These are phyloP conservation scores for Dictyostelium brefeldianum DNA, from an alignment of 78 protist species.

Conservation along the genomic window DNA sequence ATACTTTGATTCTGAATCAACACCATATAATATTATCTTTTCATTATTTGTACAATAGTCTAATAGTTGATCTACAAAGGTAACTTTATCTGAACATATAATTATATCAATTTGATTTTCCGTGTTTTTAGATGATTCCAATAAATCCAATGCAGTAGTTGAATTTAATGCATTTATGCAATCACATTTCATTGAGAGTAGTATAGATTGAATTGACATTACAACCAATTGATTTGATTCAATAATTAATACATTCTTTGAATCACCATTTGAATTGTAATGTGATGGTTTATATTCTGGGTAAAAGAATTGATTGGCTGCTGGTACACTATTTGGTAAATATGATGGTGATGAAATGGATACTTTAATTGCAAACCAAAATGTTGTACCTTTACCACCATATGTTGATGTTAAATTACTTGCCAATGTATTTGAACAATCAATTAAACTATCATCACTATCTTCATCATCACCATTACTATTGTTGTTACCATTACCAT, in stretches of 20 bases:
- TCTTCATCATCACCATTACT: constrained; percentile 31
- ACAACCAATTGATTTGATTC: constrained; percentile 28
- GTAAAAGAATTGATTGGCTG: constrained; percentile 62
- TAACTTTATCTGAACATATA: background rate
- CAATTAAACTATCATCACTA: constrained; percentile 37
- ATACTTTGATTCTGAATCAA: constrained; percentile 1
- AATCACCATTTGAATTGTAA: background rate
- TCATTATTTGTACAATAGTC: constrained; percentile 9
- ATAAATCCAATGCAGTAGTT: background rate
- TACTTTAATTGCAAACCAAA: constrained; percentile 43
- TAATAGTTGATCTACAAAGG: background rate
- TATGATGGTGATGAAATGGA: constrained; percentile 44
- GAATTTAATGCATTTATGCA: constrained; percentile 1
- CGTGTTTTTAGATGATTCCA: background rate
- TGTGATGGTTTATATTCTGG: constrained; percentile 51
- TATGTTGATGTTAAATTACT: constrained; percentile 10
- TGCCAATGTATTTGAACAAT: constrained; percentile 11
- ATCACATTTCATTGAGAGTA: constrained; percentile 25
- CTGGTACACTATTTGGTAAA: constrained; percentile 61
- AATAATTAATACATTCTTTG: constrained; percentile 16
- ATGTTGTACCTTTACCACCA: constrained; percentile 51
- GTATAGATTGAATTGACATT: constrained; percentile 23
- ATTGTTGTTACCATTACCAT: no score
- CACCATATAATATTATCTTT: constrained; percentile 26
- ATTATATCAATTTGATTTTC: constrained; percentile 21